phyloP scores from a whole-genome alignment of 768 basidiomycete species.

The Lactarius vividus region DNA sequence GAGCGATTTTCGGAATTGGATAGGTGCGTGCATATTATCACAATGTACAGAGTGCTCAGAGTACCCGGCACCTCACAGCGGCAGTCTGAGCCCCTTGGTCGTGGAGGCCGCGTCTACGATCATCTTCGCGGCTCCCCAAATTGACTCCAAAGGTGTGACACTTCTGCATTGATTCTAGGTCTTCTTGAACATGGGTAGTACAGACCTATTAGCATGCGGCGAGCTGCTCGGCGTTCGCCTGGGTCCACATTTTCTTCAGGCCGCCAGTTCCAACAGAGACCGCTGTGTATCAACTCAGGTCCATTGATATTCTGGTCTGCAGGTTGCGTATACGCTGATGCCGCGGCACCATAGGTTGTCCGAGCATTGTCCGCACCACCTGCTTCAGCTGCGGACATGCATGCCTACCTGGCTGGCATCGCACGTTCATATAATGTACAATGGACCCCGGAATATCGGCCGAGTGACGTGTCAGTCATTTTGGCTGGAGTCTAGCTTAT shows the following conservation, averaged over 20 bases:
- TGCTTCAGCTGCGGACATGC: conserved; percentile 55
- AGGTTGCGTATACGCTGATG: background rate
- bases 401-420: conserved; percentile 53
- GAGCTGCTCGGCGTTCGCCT: conserved; percentile 54
- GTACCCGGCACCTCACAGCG: conserved; percentile 31
- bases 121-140: conserved; percentile 56
- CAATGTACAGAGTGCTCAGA: background rate
- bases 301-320: conserved; percentile 3
- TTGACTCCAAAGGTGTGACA: conserved; percentile 55
- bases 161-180: background rate
- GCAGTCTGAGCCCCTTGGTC: conserved; percentile 47
- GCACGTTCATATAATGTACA: conserved; percentile 51
- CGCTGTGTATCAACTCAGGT: conserved; percentile 55
- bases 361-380: conserved; percentile 50
- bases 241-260: conserved; percentile 54
- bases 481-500: conserved; percentile 1
- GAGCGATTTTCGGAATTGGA: conserved; percentile 60
- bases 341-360: conserved; percentile 41
- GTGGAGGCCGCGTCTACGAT: conserved; percentile 70
- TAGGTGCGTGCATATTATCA: conserved; percentile 35
- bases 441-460: conserved; percentile 60
- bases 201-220: conserved; percentile 59
- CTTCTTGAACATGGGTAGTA: background rate
- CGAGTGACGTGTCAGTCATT: conserved; percentile 57
- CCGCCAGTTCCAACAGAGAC: conserved; percentile 50